A percentile compares a stretch with the other conserved stretches of the same genome.
Conservation (phyloP, 1,284 basidiomycete genomes). For the Puccinia horiana region DNA sequence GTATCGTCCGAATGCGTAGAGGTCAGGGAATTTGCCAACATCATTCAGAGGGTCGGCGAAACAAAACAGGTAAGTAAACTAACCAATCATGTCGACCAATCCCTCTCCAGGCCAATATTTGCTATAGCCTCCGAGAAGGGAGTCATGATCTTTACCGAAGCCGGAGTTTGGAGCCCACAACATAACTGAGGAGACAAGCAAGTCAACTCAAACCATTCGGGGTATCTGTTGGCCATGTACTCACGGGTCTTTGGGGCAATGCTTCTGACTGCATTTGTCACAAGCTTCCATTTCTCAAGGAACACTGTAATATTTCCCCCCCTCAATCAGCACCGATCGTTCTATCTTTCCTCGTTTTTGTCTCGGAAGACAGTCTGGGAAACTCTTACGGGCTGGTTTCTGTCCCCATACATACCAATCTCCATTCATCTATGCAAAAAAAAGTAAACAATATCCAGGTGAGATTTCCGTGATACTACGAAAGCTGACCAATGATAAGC, state of each 20-base stretch:
- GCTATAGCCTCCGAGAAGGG: slow-evolving; percentile 34
- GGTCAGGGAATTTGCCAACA: background rate
- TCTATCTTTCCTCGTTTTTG: background rate
- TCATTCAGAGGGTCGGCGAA: background rate
- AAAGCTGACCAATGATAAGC: background rate
- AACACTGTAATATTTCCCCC: background rate
- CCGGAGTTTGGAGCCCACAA: slow-evolving; percentile 40
- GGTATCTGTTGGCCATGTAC: slow-evolving; percentile 2
- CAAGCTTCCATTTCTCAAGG: slow-evolving; percentile 42
- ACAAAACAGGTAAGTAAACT: background rate
- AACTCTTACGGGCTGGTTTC: slow-evolving; percentile 38
- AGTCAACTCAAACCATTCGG: background rate
- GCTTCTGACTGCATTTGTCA: slow-evolving; percentile 6
- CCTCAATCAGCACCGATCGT: background rate
- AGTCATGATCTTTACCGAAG: slow-evolving; percentile 23
- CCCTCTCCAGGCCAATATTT: slow-evolving; percentile 38
- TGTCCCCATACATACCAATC: slow-evolving; percentile 46
- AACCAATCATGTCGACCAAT: slow-evolving; percentile 37
- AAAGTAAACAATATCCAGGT: background rate
- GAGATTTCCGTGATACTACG: background rate
- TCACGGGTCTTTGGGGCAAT: slow-evolving; percentile 26
- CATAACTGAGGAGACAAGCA: slow-evolving; percentile 28
- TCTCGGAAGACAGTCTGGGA: background rate
- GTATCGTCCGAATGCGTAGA: background rate
- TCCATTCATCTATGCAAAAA: slow-evolving; percentile 44